A percentile compares a stretch with the other conserved stretches of the same genome.
Evolutionary conservation across 1,139 yeast genomes (phyloP).

Genomic region (Saccharomycopsis hybrid): DNA sequence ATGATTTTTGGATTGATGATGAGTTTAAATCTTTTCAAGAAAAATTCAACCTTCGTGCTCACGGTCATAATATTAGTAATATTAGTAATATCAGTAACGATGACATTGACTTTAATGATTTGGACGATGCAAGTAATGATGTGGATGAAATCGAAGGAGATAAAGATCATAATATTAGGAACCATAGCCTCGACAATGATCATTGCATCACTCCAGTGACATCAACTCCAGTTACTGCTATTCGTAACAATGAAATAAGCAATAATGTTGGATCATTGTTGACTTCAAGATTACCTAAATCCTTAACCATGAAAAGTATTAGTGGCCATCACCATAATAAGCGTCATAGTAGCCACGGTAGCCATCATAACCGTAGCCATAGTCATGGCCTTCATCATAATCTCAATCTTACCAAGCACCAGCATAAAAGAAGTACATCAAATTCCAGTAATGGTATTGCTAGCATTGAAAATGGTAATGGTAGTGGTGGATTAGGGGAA

Average conservation of each 20-base stretch:
- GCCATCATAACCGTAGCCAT: too few relatives aligned
- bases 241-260: constrained; percentile 9
- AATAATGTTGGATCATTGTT: neutral
- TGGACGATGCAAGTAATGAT: too few relatives aligned
- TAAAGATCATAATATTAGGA: neutral
- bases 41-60: neutral
- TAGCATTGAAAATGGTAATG: too few relatives aligned
- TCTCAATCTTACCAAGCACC: too few relatives aligned
- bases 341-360: too few relatives aligned
- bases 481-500: too few relatives aligned
- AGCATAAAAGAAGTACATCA: too few relatives aligned
- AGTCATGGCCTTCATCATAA: too few relatives aligned
- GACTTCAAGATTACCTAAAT: constrained; percentile 10
- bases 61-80: neutral
- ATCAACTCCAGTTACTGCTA: neutral
- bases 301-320: constrained; percentile 14
- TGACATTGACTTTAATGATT: too few relatives aligned
- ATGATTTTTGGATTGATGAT: neutral
- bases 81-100: too few relatives aligned
- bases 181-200: neutral
- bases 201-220: neutral
- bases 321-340: too few relatives aligned
- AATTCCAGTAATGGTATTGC: too few relatives aligned
- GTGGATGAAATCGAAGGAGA: neutral
- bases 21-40: neutral